Conservation (phyloP, 2,329 filamentous ascomycete genomes). For the Botryosphaeria dothidea region DNA sequence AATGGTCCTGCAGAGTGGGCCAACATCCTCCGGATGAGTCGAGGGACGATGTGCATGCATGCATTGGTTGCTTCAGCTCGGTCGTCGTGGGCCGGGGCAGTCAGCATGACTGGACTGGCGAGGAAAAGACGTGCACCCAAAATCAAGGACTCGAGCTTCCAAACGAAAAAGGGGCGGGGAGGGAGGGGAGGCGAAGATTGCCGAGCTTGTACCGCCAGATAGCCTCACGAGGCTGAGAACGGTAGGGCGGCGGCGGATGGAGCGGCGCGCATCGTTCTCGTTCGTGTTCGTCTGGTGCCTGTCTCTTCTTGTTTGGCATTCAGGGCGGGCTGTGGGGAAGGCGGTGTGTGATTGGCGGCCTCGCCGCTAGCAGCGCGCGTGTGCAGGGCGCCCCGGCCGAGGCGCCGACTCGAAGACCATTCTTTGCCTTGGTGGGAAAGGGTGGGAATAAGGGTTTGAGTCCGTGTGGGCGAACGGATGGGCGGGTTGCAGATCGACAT, state of each 20-base stretch:
- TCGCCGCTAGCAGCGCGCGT: neutral
- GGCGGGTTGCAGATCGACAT: neutral
- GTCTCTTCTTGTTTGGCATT: neutral
- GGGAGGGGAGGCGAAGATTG: neutral
- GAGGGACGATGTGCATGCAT: no score
- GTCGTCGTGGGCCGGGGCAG: no score
- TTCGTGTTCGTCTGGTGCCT: neutral
- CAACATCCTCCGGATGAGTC: no score
- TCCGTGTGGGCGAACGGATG: neutral
- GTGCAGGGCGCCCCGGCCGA: neutral
- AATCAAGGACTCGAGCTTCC: no score
- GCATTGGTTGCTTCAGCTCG: no score
- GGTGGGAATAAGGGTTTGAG: neutral
- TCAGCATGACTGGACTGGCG: no score
- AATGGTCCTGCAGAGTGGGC: no score
- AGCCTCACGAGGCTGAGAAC: neutral
- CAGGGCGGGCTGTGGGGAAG: neutral
- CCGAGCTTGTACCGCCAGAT: neutral
- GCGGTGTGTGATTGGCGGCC: neutral
- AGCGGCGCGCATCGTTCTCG: no score
- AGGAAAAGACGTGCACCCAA: no score
- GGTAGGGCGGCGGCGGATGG: neutral
- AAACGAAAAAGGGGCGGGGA: no score
- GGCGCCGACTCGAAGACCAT: no score
- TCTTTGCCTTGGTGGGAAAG: neutral